A percentile compares a stretch with the other conserved stretches of the same genome.
Evolutionary conservation across 108 stramenopile species (phyloP).

Genomic region (Skeletonema grethae): DNA sequence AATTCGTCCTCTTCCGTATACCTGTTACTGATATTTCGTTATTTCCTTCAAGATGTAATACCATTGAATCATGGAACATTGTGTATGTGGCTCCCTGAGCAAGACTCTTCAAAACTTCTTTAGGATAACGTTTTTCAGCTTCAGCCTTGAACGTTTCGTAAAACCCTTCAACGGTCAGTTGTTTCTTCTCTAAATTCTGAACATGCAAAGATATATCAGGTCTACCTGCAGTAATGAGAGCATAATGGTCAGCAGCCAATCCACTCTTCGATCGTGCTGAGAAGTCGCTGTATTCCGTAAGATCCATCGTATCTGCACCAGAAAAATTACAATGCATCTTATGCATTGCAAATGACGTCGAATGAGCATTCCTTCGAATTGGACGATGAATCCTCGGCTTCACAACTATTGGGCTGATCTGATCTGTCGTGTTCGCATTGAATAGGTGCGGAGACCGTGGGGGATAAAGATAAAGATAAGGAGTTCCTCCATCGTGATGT

Average conservation of each 20-base stretch:
- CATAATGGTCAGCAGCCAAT: neutral
- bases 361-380: neutral
- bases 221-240: neutral
- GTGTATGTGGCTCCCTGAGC: neutral
- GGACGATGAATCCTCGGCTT: neutral
- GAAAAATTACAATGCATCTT: neutral
- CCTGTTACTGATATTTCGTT: neutral
- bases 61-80: neutral
- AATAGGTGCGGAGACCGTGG: neutral
- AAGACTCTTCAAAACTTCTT: neutral
- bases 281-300: neutral
- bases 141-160: neutral
- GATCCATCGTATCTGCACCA: neutral
- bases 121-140: neutral
- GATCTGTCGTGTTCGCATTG: neutral
- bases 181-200: neutral
- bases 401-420: neutral
- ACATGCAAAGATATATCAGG: neutral
- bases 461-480: neutral
- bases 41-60: neutral
- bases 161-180: neutral
- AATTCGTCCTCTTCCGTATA: neutral
- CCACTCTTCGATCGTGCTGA: neutral
- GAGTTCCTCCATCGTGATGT: neutral
- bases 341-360: neutral